Conservation (phyloP, 805 yeast genomes). For the Wickerhamomyces rabaulensis region DNA sequence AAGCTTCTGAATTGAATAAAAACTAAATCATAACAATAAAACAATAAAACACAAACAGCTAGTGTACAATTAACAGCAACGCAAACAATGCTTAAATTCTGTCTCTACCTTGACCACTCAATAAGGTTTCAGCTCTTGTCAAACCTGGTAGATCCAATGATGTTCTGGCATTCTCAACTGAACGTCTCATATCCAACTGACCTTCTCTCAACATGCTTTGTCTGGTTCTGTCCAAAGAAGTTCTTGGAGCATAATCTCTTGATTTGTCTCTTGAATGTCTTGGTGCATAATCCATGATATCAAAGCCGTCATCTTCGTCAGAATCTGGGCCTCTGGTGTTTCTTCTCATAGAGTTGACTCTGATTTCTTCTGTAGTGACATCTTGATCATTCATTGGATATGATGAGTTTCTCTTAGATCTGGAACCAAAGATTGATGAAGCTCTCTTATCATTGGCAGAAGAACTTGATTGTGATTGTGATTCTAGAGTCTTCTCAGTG, state of each 20-base stretch:
- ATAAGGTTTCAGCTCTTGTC: slow-evolving; percentile 30
- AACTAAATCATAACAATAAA: neutral
- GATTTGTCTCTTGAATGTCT: too few relatives aligned
- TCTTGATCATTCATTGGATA: slow-evolving; percentile 23
- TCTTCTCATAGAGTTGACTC: slow-evolving; percentile 19
- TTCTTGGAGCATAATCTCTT: slow-evolving; percentile 22
- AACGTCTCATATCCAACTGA: slow-evolving; percentile 32
- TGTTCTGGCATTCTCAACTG: slow-evolving; percentile 34
- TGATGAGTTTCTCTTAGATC: slow-evolving; percentile 25
- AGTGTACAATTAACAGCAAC: neutral
- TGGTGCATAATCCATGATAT: neutral
- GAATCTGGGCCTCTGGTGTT: slow-evolving; percentile 16
- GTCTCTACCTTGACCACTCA: slow-evolving; percentile 20
- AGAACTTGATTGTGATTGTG: slow-evolving; percentile 9
- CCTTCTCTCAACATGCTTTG: slow-evolving; percentile 30
- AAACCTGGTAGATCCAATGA: slow-evolving; percentile 38
- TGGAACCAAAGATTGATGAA: slow-evolving; percentile 32
- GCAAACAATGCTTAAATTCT: neutral
- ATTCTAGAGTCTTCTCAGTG: slow-evolving; percentile 27
- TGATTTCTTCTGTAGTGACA: slow-evolving; percentile 34
- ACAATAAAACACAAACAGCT: neutral
- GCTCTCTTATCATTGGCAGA: slow-evolving; percentile 25
- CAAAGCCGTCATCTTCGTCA: neutral
- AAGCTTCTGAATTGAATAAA: neutral
- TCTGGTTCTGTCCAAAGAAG: slow-evolving; percentile 35